Percentiles rank a stretch among this genome's conserved stretches.
Conservation (phyloP, 805 yeast species). For the Pichia nakasei region DNA sequence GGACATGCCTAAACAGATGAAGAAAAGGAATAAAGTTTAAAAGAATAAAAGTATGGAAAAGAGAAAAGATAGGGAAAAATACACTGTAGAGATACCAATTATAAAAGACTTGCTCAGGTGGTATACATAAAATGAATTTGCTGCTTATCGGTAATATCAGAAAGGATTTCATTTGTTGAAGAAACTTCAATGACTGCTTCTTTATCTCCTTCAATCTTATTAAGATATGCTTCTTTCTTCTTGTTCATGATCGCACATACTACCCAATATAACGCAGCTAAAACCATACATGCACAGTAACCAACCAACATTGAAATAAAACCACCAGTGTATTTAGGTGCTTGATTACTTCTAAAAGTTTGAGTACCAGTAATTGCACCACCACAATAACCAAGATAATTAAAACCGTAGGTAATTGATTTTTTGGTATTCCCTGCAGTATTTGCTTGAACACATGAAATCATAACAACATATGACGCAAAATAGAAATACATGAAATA, state of each 20-base stretch:
- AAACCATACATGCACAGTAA: constrained; percentile 2
- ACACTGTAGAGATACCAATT: background rate
- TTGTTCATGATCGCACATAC: background rate
- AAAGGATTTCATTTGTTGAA: background rate
- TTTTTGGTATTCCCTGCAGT: constrained; percentile 56
- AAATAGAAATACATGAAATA: constrained; percentile 4
- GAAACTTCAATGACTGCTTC: background rate
- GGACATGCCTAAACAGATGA: too few relatives aligned
- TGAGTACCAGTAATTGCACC: constrained; percentile 42
- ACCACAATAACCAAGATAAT: constrained; percentile 36
- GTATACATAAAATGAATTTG: constrained; percentile 48
- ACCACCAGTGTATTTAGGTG: constrained; percentile 36
- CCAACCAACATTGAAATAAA: constrained; percentile 32
- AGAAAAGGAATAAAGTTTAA: too few relatives aligned
- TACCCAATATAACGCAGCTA: constrained; percentile 1
- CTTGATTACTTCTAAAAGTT: constrained; percentile 33
- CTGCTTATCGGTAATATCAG: constrained; percentile 51
- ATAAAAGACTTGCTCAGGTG: constrained; percentile 3
- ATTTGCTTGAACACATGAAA: constrained; percentile 29
- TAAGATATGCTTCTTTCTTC: background rate
- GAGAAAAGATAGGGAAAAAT: too few relatives aligned
- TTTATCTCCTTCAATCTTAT: background rate
- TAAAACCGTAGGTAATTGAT: constrained; percentile 37
- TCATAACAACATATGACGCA: constrained; percentile 15
- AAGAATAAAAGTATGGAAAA: too few relatives aligned